A percentile compares a stretch with the other conserved stretches of the same genome.
These are phyloP conservation scores for Oryza glumipatula DNA, from an alignment of 176 grass and related monocot genomes.

Conservation along the genomic window DNA sequence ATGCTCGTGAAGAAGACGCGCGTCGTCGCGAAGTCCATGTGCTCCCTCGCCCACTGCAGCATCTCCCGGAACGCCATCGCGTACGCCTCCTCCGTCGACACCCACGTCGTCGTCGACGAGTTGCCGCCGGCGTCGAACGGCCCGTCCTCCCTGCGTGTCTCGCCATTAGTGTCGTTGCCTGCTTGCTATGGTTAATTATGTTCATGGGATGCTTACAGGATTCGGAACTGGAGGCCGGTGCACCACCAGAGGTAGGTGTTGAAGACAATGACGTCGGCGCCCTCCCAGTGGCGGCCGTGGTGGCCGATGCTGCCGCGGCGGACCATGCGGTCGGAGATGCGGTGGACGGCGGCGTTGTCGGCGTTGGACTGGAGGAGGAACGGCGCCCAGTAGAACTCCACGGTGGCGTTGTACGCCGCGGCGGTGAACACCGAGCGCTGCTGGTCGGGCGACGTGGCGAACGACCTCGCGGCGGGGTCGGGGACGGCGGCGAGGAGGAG, in stretches of 20 bases:
- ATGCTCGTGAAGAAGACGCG: conserved; percentile 92
- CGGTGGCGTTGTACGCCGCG: conserved; percentile 64
- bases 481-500: conserved; percentile 69
- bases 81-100: conserved; percentile 81
- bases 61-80: conserved; percentile 68
- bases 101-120: conserved; percentile 39
- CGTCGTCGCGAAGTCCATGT: conserved; percentile 67
- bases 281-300: conserved; percentile 71
- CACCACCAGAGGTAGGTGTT: conserved; percentile 97
- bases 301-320: conserved; percentile 61
- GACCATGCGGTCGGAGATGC: conserved; percentile 67
- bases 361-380: conserved; percentile 90
- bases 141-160: conserved; percentile 37
- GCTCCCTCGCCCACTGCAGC: conserved; percentile 70
- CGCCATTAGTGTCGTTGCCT: neutral
- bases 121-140: conserved; percentile 29
- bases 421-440: conserved; percentile 59
- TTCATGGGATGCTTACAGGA: conserved; percentile 45
- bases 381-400: conserved; percentile 97
- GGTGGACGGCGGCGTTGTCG: conserved; percentile 62
- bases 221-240: conserved; percentile 72
- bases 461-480: conserved; percentile 34
- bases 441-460: conserved; percentile 57
- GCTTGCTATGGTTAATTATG: neutral
- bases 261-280: conserved; percentile 73